These are phyloP conservation scores for Hypholoma fasciculare DNA, from an alignment of 768 basidiomycete genomes.

Conservation along the genomic window DNA sequence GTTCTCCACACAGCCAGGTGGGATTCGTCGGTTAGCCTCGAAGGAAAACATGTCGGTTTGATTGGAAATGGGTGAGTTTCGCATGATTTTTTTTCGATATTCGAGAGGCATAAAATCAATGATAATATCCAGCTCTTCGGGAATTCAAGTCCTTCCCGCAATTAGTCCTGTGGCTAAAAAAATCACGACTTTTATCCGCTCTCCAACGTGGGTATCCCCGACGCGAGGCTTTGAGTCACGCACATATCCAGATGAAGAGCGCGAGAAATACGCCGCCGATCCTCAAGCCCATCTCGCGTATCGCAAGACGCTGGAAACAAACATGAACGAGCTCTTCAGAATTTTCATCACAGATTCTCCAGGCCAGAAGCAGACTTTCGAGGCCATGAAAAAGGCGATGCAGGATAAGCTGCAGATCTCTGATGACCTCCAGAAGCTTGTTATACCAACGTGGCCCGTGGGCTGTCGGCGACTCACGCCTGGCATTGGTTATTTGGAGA, in stretches of 20 bases:
- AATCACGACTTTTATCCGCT: conserved; percentile 29
- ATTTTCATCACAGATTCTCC: conserved; percentile 27
- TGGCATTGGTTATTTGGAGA: conserved; percentile 31
- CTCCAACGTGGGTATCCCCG: conserved; percentile 28
- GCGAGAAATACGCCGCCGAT: conserved; percentile 32
- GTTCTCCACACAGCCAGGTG: conserved; percentile 20
- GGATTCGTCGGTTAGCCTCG: conserved; percentile 16
- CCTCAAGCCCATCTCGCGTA: conserved; percentile 38
- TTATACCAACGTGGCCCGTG: conserved; percentile 29
- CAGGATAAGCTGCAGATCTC: conserved; percentile 30
- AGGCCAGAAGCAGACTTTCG: conserved; percentile 26
- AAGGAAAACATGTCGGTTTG: conserved; percentile 17
- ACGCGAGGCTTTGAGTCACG: conserved; percentile 21
- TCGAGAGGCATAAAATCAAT: neutral
- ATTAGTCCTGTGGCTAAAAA: conserved; percentile 32
- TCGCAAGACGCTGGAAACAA: conserved; percentile 35
- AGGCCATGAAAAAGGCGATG: conserved; percentile 34
- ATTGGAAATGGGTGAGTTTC: conserved; percentile 18
- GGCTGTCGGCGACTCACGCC: conserved; percentile 33
- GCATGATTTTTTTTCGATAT: neutral
- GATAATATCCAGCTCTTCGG: neutral
- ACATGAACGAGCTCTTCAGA: conserved; percentile 31
- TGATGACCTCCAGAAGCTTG: conserved; percentile 38
- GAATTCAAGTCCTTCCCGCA: conserved; percentile 26
- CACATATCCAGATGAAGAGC: conserved; percentile 38